Evolutionary conservation across 306 rosid species (phyloP), one percentile per base, ranked within the genome.

Genomic region (Sicyos edulis): DNA sequence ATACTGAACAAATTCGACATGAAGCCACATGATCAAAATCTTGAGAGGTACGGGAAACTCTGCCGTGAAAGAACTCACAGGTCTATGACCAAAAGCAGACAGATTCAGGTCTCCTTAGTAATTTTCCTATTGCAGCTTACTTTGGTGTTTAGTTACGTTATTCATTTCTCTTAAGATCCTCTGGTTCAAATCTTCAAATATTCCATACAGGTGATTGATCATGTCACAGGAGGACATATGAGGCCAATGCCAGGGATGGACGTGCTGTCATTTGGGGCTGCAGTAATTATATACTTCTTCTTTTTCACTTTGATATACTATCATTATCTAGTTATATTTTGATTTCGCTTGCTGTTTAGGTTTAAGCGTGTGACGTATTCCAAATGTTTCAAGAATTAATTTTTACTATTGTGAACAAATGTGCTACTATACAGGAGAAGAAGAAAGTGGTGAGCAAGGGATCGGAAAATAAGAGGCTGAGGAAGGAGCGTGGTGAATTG

Each of bases 221-320:
- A 87, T 67, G 90, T 87, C 62, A 78, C 67, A 76, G 96, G 97
- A 74, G 96, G 97, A 74, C 85, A 62, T 78, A 92, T 89, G 96
- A 86, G 88, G 82, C 96, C 97, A 45, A 80, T 86, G 95, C 97
- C 92, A 26, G 96, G 95, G 84, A 83, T 83, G 88, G 80, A 75
- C 75, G 79, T 83, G 75, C 29, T 74, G 10, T 63, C 83, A 81
- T 72, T 88, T 80, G 87, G 78, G 77, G 78, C 85, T 34, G 79
- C 13, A 75, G 96, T 86, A 89, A 44, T 42, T 80, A 60, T 77
- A 73, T 56, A 72, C 52, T n/a, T n/a, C 72, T 72, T 82, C 24
- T 10, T 77, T 17, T 76, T 50, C 14, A 12, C 71, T 6, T 44
- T 47, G 55, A 67, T 40, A 21, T 47, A 15, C 16, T 61, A 47